Conservation (phyloP, 768 basidiomycete species). For the Pisolithus tinctorius region DNA sequence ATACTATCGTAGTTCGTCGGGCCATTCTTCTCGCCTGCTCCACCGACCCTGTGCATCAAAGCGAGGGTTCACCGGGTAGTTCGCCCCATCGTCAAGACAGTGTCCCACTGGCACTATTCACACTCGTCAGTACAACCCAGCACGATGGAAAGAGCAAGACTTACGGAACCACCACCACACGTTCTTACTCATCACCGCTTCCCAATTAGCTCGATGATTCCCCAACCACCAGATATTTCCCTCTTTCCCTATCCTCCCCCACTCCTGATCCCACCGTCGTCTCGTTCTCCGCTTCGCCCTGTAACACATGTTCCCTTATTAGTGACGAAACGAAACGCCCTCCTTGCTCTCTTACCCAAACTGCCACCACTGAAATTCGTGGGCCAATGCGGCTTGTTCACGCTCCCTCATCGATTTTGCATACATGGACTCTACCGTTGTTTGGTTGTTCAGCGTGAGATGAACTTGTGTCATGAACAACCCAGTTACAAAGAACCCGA, state of each 20-base stretch:
- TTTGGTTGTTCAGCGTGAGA: conserved; percentile 56
- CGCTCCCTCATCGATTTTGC: conserved; percentile 56
- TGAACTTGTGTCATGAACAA: conserved; percentile 55
- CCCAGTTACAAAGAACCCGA: conserved; percentile 59
- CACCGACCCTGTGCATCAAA: conserved; percentile 66
- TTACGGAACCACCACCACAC: conserved; percentile 74
- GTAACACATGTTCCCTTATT: conserved; percentile 1
- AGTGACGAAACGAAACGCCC: not conserved
- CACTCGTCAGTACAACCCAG: conserved; percentile 2
- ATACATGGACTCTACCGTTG: conserved; percentile 75
- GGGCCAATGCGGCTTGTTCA: conserved; percentile 46
- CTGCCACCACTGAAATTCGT: conserved; percentile 49
- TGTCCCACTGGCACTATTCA: conserved; percentile 45
- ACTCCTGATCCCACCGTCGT: conserved; percentile 68
- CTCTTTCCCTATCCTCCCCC: conserved; percentile 69
- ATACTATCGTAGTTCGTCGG: conserved; percentile 47
- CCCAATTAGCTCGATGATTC: conserved; percentile 57
- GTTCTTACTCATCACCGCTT: conserved; percentile 71
- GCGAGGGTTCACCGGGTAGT: conserved; percentile 64
- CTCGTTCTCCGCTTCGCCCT: conserved; percentile 45
- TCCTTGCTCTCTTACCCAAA: conserved; percentile 37
- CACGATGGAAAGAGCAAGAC: conserved; percentile 22
- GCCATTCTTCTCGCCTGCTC: conserved; percentile 66
- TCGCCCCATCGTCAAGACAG: conserved; percentile 50
- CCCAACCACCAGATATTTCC: conserved; percentile 88